phyloP scores from a whole-genome alignment of 345 rosid species.

The Dovyalis caffra region DNA sequence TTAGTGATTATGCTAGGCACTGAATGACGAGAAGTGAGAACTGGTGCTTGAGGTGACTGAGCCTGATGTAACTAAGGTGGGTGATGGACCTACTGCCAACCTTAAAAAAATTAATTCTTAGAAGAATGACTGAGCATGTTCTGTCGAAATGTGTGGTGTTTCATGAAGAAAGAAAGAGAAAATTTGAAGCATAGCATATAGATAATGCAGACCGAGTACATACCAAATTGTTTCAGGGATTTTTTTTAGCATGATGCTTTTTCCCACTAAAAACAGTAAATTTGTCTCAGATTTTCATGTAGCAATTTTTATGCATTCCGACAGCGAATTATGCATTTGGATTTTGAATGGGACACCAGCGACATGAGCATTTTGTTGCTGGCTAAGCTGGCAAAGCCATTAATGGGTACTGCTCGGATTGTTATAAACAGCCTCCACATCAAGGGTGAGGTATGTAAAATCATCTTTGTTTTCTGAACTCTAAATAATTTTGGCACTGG shows the following conservation, averaged over 20 bases:
- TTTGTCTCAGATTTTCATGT: conserved; percentile 8
- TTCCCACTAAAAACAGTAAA: neutral
- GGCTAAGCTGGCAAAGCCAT: conserved; percentile 84
- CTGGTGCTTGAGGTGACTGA: neutral
- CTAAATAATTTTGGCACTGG: neutral
- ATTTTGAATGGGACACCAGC: conserved; percentile 81
- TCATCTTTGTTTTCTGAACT: neutral
- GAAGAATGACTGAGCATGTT: neutral
- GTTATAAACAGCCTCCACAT: conserved; percentile 87
- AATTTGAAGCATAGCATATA: neutral
- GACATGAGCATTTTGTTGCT: conserved; percentile 83
- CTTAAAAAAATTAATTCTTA: neutral
- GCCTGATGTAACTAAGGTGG: neutral
- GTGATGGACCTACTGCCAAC: neutral
- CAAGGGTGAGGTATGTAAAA: conserved; percentile 84
- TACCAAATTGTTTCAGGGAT: neutral
- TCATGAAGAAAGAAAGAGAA: neutral
- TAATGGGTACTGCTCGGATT: conserved; percentile 81
- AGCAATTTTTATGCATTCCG: conserved; percentile 14
- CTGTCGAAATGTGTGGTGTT: neutral
- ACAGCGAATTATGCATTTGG: conserved; percentile 74
- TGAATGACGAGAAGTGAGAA: neutral
- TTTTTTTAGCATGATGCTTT: conserved; percentile 11
- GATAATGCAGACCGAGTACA: neutral
- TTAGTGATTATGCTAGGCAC: neutral